A percentile compares a stretch with the other conserved stretches of the same genome.
phyloP scores from a whole-genome alignment of 805 yeast species.

The Spathaspora boniae region DNA sequence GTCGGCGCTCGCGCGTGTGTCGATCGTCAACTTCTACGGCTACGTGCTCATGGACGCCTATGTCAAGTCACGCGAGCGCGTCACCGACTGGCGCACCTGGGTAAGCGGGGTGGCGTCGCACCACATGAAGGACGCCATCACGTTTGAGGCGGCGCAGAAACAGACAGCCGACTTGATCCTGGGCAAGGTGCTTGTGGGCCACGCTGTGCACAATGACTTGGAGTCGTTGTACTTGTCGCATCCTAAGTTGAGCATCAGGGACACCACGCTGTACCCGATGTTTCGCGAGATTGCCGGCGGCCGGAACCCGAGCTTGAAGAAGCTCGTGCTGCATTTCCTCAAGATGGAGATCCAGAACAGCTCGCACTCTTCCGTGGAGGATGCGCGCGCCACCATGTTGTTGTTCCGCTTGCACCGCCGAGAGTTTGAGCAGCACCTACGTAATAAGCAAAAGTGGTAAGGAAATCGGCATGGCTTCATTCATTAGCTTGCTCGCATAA shows the following conservation, averaged over 20 bases:
- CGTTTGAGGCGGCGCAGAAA: conserved; percentile 64
- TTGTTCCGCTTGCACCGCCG: conserved; percentile 61
- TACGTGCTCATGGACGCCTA: conserved; percentile 64
- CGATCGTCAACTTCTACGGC: conserved; percentile 82
- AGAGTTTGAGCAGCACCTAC: conserved; percentile 50
- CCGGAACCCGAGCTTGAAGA: conserved; percentile 70
- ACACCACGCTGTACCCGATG: conserved; percentile 63
- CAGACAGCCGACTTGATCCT: conserved; percentile 50
- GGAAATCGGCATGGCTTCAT: background rate
- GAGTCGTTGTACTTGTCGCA: conserved; percentile 64
- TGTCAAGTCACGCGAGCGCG: conserved; percentile 71
- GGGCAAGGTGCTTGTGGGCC: conserved; percentile 71
- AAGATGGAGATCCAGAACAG: conserved; percentile 65
- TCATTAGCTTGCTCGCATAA: too few relatives aligned
- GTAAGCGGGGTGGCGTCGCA: conserved; percentile 80
- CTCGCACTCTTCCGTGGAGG: conserved; percentile 85
- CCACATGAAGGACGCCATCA: conserved; percentile 64
- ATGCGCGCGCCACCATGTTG: conserved; percentile 84
- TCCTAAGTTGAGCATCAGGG: conserved; percentile 62
- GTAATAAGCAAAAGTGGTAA: conserved; percentile 6
- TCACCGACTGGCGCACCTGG: conserved; percentile 91
- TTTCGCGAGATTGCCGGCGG: conserved; percentile 62
- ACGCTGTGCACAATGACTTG: conserved; percentile 78
- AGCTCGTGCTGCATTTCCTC: conserved; percentile 54
- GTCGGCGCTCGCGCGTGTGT: conserved; percentile 80